Base-by-base conservation (phyloP, 2,329 filamentous ascomycete genomes). In the Metarhizium guizhouense region DNA sequence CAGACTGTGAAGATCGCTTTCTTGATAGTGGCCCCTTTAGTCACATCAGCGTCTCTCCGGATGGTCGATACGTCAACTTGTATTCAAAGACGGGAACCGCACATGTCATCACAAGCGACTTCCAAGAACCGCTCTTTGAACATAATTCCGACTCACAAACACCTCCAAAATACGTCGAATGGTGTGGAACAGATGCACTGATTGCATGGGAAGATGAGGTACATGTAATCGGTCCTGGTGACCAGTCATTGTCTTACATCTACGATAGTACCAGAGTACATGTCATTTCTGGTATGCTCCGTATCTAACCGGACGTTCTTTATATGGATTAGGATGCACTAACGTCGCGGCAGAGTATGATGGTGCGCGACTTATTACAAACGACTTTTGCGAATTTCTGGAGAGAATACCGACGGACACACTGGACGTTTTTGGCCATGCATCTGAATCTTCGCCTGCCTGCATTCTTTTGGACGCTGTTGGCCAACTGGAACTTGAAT, bases 201-300 rank as follows among this genome's bases (percentile, higher is more conserved):
- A 84, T 99, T 63, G 92, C 92, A 0, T 99, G 94, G 94, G 94
- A 97, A 67, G 94, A 99, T 66, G 94, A 99, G 70, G 86, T 99
- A 4, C 94, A 96, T 66, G 80, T 99, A 32, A 87, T 99, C 58
- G 94, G 93, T 0, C 90, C 91, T 0, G 87, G 86, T 42, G 90
- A 90, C 47, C 82, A 87, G 10, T 85, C 87, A 5, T 84, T 75
- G 47, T 85, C 83, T 59, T 94, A 91, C 69, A 93, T 91, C 63
- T 97, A 97, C 69, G 91, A 97, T 65, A 88, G 87, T 32, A 89
- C 87, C 8, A 86, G 90, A 59, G 87, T 99, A 13, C 94, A 97
- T 69, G 80, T 97, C 3, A 77, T 96, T 47, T 87, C 91, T 16
- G 92, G 95, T 76, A 79, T 81, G 71, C 54, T 52, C 40, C 16